Base-by-base conservation (phyloP, 768 basidiomycete genomes). In the Suillus clintonianus region DNA sequence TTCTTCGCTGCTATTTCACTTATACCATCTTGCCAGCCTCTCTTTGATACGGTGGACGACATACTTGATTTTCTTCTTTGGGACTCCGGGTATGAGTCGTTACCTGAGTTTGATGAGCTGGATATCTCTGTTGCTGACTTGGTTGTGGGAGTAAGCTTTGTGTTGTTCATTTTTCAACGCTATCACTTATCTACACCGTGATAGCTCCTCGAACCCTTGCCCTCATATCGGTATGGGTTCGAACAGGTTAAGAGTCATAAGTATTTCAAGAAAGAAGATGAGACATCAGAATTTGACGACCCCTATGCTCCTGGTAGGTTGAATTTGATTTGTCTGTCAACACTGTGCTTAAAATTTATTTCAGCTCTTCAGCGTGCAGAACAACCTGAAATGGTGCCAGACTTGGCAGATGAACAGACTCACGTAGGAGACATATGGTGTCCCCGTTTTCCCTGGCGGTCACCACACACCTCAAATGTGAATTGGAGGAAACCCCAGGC, bases 71-170 rank as follows among this genome's bases (percentile, higher is more conserved):
- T 67, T 24, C 66, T 75, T 43, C 37, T 65, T 48, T 72, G 69
- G 69, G 63, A 62, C 55, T 60, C 54, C 36, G 54, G 53, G 69
- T 68, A 15, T 41, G 41, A 39, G 68, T 59, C 5, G 3, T 79
- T 79, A 47, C 34, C 73, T 3, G 63, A 62, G 3, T 74, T 71
- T 34, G 63, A 67, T 3, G 65, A 56, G 2, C 60, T 81, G 19
- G 65, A 68, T 17, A 53, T 63, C 11, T 56, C 69, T 0, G 72
- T 69, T 1, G 70, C 70, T 50, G 45, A 67, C 60, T 62, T 83
- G 3, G 61, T 82, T 7, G 62, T 67, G 37, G 78, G 80, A 37
- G 80, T 77, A 59, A 42, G 72, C 48, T 60, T 41, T 54, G 5
- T 42, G 19, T 45, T 17, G 15, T 24, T 24, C 15, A 17, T 41